phyloP scores from a whole-genome alignment of 257 asterid species.

The Thymus quinquecostatus region DNA sequence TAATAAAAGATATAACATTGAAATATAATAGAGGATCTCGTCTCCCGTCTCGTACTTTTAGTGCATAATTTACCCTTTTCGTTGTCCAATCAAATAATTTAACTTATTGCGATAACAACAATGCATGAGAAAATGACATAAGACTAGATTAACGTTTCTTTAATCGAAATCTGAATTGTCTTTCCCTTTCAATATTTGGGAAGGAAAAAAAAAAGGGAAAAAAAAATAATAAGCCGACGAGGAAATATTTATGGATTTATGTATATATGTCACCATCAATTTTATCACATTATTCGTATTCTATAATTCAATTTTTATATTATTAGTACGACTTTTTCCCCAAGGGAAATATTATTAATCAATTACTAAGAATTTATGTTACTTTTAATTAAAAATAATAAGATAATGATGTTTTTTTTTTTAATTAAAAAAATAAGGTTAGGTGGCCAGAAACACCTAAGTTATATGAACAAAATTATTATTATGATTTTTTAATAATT shows the following conservation, averaged over 20 bases:
- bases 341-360: background rate
- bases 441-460: conserved; percentile 38
- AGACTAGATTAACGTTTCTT: conserved; percentile 15
- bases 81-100: conserved; percentile 31
- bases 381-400: background rate
- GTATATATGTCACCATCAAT: background rate
- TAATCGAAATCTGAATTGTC: conserved; percentile 19
- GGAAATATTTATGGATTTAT: background rate
- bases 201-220: background rate
- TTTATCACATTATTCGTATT: background rate
- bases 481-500: too few relatives aligned
- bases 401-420: background rate
- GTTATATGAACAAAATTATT: background rate
- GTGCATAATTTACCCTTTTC: conserved; percentile 32
- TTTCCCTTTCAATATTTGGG: conserved; percentile 19
- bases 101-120: conserved; percentile 21
- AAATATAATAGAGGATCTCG: too few relatives aligned
- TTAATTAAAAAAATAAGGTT: conserved; percentile 3
- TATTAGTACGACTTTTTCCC: background rate
- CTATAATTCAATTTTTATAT: background rate
- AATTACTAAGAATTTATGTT: background rate
- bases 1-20: too few relatives aligned
- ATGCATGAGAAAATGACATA: conserved; percentile 30
- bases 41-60: conserved; percentile 28
- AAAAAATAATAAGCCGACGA: conserved; percentile 2